Conservation (phyloP, 306 rosid genomes). For the Vigna angularis region DNA sequence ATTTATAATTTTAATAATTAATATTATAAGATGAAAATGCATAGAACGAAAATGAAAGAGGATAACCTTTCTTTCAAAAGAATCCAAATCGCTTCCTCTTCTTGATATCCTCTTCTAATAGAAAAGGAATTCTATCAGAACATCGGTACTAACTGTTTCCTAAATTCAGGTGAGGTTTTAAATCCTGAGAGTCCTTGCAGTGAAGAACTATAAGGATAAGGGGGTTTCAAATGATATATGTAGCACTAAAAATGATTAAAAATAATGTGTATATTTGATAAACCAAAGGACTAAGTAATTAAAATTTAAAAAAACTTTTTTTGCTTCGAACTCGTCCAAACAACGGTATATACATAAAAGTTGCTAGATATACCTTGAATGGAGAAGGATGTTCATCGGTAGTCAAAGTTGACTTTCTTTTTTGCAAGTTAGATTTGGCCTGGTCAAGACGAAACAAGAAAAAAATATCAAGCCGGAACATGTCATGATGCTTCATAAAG, state of each 20-base stretch:
- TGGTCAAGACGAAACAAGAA: conserved; percentile 35
- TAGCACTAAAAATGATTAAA: too few species aligned
- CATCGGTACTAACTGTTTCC: background rate
- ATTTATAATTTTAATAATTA: too few species aligned
- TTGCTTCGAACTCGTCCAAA: conserved; percentile 8
- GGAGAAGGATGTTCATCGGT: conserved; percentile 32
- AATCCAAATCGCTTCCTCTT: conserved; percentile 34
- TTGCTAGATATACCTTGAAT: conserved; percentile 45
- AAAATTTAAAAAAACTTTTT: background rate
- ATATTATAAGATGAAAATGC: background rate
- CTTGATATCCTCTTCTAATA: conserved; percentile 44
- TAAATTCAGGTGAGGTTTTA: too few species aligned
- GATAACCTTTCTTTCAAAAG: conserved; percentile 45
- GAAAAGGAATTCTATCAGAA: conserved; percentile 20
- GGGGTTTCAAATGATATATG: too few species aligned
- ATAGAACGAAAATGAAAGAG: conserved; percentile 19
- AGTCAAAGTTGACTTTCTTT: conserved; percentile 44
- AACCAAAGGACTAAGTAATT: too few species aligned
- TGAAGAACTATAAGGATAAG: too few species aligned
- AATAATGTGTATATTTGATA: too few species aligned
- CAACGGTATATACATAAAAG: conserved; percentile 1
- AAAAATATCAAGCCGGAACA: background rate
- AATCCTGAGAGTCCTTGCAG: too few species aligned
- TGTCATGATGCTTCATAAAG: background rate
- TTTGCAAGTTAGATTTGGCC: conserved; percentile 42